Conservation (phyloP, 78 protist genomes). For the Dictyostelium intermedium region DNA sequence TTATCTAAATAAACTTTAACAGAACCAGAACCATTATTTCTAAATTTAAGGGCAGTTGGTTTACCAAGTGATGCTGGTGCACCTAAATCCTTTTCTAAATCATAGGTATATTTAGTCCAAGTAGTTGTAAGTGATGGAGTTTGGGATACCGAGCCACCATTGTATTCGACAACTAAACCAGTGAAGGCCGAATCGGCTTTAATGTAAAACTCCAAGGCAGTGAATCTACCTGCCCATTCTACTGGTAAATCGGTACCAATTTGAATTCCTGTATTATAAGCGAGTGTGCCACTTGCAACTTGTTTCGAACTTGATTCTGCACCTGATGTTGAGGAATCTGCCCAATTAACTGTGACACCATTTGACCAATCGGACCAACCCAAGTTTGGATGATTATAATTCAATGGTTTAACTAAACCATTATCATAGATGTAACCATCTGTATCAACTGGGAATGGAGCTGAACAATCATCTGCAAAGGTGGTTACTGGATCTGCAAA, state of each 20-base stretch:
- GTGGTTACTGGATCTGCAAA: constrained; percentile 14
- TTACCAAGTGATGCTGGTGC: constrained; percentile 53
- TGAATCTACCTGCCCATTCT: constrained; percentile 20
- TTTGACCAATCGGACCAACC: constrained; percentile 73
- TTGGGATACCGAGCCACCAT: not conserved
- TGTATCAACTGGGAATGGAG: constrained; percentile 41
- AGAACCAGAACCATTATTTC: constrained; percentile 7
- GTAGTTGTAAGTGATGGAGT: constrained; percentile 8
- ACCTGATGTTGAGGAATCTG: constrained; percentile 8
- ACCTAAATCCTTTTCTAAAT: constrained; percentile 6
- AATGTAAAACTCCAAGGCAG: constrained; percentile 39
- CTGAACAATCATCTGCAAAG: not conserved
- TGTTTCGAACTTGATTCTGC: not conserved
- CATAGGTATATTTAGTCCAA: constrained; percentile 36
- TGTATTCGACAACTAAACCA: constrained; percentile 17
- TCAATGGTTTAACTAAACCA: constrained; percentile 42
- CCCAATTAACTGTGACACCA: constrained; percentile 53
- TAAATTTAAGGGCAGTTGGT: constrained; percentile 56
- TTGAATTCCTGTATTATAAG: constrained; percentile 14
- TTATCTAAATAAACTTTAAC: constrained; percentile 30
- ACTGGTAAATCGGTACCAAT: constrained; percentile 59
- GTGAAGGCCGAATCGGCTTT: not conserved
- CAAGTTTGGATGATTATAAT: constrained; percentile 20
- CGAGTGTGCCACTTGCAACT: constrained; percentile 4
- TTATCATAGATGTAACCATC: constrained; percentile 27